These are phyloP conservation scores for Barnettozyma sucrosica DNA, from an alignment of 805 yeast genomes.

Conservation along the genomic window DNA sequence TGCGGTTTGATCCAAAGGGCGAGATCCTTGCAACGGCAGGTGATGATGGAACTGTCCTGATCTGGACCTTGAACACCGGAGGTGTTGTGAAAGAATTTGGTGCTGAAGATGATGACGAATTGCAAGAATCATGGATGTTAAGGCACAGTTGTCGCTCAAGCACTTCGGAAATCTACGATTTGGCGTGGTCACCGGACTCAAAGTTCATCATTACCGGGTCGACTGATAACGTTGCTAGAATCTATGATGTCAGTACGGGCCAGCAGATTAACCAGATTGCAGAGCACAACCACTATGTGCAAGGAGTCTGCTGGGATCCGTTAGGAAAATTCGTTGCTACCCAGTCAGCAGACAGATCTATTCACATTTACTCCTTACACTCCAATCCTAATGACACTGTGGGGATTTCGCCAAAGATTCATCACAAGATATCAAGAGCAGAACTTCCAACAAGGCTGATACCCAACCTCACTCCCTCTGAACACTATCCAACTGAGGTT, in stretches of 20 bases:
- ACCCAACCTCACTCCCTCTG: background rate
- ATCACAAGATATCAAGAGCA: constrained; percentile 46
- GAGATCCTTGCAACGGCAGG: constrained; percentile 80
- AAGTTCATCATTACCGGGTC: constrained; percentile 77
- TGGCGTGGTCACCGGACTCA: constrained; percentile 89
- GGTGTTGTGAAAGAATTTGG: constrained; percentile 57
- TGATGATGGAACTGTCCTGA: constrained; percentile 84
- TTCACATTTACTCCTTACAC: constrained; percentile 56
- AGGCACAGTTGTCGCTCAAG: constrained; percentile 53
- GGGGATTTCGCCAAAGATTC: constrained; percentile 35
- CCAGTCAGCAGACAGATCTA: constrained; percentile 84
- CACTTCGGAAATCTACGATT: constrained; percentile 78
- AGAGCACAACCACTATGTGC: constrained; percentile 86
- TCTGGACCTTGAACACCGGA: constrained; percentile 62
- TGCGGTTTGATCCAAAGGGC: constrained; percentile 72
- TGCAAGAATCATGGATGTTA: constrained; percentile 70
- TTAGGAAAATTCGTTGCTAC: constrained; percentile 68
- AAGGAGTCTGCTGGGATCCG: constrained; percentile 97
- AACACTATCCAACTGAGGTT: background rate
- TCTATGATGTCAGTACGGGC: constrained; percentile 57
- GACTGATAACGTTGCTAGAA: constrained; percentile 79
- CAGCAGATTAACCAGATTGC: constrained; percentile 51
- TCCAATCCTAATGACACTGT: constrained; percentile 17
- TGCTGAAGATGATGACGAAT: constrained; percentile 40
- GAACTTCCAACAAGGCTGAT: constrained; percentile 42